Conservation (phyloP, 2,329 filamentous ascomycete genomes). For the Thermoascus crustaceus region DNA sequence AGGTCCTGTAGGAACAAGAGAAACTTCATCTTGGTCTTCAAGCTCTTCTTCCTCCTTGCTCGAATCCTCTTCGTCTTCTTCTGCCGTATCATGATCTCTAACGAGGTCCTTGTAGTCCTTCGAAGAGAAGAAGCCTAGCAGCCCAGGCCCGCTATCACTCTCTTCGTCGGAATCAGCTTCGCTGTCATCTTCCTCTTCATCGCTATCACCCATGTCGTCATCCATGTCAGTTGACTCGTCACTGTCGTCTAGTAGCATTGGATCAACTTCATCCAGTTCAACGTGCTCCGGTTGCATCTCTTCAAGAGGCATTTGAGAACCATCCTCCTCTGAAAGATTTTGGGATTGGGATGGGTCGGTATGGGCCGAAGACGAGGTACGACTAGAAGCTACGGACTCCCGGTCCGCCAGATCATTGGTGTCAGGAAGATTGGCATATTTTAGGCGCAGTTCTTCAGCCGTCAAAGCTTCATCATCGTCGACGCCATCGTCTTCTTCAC, state of each 20-base stretch:
- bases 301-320: constrained; percentile 13
- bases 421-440: constrained; percentile 37
- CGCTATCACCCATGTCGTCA: constrained; percentile 38
- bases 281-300: constrained; percentile 18
- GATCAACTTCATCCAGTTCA: constrained; percentile 38
- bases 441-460: constrained; percentile 39
- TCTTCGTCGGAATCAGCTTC: constrained; percentile 42
- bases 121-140: constrained; percentile 42
- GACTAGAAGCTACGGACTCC: constrained; percentile 17
- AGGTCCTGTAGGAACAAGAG: constrained; percentile 24
- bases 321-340: constrained; percentile 14
- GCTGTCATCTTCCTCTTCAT: constrained; percentile 41
- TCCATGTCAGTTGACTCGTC: constrained; percentile 42
- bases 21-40: constrained; percentile 29
- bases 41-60: constrained; percentile 20
- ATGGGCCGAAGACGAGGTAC: constrained; percentile 13
- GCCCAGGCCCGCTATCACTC: constrained; percentile 30
- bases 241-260: constrained; percentile 38
- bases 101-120: constrained; percentile 26
- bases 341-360: constrained; percentile 14
- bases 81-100: constrained; percentile 13
- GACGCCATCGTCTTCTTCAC: constrained; percentile 29
- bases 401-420: constrained; percentile 15
- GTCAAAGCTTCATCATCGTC: constrained; percentile 40
- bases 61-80: constrained; percentile 29